Base-by-base conservation (phyloP, 2,329 filamentous ascomycete species). In the Mycogone perniciosa region DNA sequence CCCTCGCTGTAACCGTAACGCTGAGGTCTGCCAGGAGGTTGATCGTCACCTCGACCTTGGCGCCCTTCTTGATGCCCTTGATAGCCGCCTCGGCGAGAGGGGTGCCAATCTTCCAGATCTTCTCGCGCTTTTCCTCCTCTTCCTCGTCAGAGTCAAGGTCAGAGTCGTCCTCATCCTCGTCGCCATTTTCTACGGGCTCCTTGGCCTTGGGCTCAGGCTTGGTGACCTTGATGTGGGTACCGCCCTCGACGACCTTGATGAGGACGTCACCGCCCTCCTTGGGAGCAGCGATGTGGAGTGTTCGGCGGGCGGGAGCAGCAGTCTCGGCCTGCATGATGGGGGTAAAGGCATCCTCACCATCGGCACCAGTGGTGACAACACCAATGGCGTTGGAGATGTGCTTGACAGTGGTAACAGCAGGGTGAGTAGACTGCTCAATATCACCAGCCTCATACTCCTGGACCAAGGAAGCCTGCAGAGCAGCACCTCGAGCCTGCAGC, bases 381-480 rank as follows among this genome's bases (percentile, higher is more conserved):
- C 93, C 93, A 56, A 99, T 88, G 56, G 92, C 88, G 66, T 91
- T 87, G 61, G 82, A 78, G 56, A 95, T 84, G 75, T 99, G 93
- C 62, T 90, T 89, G 47, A 95, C 90, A 11, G 91, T 92, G 33
- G 92, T 96, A 57, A 99, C 90, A 66, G 90, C 89, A 47, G 93
- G 86, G 76, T 99, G 92, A 44, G 90, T 95, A 56, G 89, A 95
- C 77, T 96, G 91, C 67, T 95, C 88, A 60, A 99, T 95, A 66
- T 97, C 92, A 59, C 89, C 85, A 60, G 83, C 79, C 62, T 99
- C 93, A 71, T 95, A 99, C 70, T 96, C 92, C 70, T 91, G 85
- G 68, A 99, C 89, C 57, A 99, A 76, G 54, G 86, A 95, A 35
- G 93, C 93, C 74, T 99, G 93, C 62, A 99, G 89, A 31, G 93